Percentiles rank a stretch among this genome's conserved stretches.
These are phyloP conservation scores for Myxozyma kluyveri DNA, from an alignment of 805 yeast genomes.

Conservation along the genomic window DNA sequence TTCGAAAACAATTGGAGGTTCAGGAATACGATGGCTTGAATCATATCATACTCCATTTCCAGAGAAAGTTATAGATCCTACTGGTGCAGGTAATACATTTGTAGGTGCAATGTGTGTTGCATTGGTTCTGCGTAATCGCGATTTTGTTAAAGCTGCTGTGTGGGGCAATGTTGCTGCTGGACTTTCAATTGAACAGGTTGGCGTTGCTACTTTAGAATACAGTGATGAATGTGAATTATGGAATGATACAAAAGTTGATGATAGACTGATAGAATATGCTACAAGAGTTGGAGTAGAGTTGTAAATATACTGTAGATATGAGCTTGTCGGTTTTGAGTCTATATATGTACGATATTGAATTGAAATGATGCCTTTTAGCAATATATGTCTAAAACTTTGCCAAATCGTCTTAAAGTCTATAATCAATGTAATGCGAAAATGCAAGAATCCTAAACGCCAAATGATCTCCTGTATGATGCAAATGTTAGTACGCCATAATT, in stretches of 20 bases:
- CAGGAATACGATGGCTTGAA: constrained; percentile 51
- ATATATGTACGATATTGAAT: too few species aligned
- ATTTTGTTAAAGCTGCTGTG: constrained; percentile 49
- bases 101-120: constrained; percentile 77
- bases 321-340: too few species aligned
- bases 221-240: constrained; percentile 44
- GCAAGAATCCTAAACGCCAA: too few species aligned
- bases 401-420: too few species aligned
- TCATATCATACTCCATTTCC: constrained; percentile 60
- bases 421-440: too few species aligned
- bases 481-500: too few species aligned
- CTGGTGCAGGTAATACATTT: constrained; percentile 93
- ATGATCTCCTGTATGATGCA: too few species aligned
- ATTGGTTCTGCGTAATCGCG: constrained; percentile 44
- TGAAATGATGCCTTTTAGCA: too few species aligned
- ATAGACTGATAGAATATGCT: constrained; percentile 14
- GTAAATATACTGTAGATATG: not conserved
- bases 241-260: constrained; percentile 50
- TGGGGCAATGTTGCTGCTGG: constrained; percentile 81
- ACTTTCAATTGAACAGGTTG: constrained; percentile 73
- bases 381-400: too few species aligned
- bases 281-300: constrained; percentile 5
- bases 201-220: constrained; percentile 42
- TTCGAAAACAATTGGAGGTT: constrained; percentile 31
- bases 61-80: constrained; percentile 70